Percentiles rank a stretch among this genome's conserved stretches.
Evolutionary conservation across 2,329 filamentous ascomycete genomes (phyloP).

Genomic region (Gaeumannomyces tritici): DNA sequence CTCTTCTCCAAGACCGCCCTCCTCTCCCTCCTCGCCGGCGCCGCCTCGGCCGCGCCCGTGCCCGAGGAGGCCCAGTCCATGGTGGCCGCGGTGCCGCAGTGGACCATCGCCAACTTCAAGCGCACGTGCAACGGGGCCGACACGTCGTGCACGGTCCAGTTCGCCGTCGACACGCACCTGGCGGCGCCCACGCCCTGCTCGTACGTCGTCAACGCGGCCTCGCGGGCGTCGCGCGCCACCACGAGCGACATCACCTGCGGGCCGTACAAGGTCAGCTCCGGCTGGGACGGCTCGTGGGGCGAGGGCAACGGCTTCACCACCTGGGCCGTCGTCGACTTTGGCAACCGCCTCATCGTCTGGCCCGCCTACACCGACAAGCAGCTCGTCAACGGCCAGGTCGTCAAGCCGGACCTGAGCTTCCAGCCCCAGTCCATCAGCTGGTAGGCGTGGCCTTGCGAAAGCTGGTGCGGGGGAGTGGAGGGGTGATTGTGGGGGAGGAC

Average conservation of each 20-base stretch:
- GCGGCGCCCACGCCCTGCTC: constrained; percentile 21
- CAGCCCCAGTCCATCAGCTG: not conserved
- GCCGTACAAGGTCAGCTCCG: constrained; percentile 38
- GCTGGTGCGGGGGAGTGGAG: not conserved
- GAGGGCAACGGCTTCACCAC: constrained; percentile 42
- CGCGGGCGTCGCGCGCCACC: constrained; percentile 20
- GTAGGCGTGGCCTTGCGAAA: not conserved
- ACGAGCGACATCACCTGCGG: constrained; percentile 35
- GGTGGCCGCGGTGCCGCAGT: constrained; percentile 19
- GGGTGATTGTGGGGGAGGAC: too few species aligned
- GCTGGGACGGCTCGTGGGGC: constrained; percentile 48
- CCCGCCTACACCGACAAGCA: constrained; percentile 44
- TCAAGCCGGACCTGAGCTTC: constrained; percentile 39
- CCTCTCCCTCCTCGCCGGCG: constrained; percentile 4
- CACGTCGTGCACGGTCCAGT: constrained; percentile 32
- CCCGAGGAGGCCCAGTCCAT: constrained; percentile 1
- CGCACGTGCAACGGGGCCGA: constrained; percentile 29
- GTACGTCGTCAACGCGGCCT: constrained; percentile 25
- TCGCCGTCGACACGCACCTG: constrained; percentile 27
- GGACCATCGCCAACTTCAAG: constrained; percentile 29
- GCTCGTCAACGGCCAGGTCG: constrained; percentile 30
- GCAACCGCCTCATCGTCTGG: constrained; percentile 34
- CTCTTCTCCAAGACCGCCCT: constrained; percentile 3
- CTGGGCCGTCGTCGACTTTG: constrained; percentile 35
- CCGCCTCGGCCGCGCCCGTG: constrained; percentile 3